Evolutionary conservation across 1,284 basidiomycete genomes (phyloP), one percentile per base, ranked within the genome.

Genomic region (Afroboletus lepidellus): DNA sequence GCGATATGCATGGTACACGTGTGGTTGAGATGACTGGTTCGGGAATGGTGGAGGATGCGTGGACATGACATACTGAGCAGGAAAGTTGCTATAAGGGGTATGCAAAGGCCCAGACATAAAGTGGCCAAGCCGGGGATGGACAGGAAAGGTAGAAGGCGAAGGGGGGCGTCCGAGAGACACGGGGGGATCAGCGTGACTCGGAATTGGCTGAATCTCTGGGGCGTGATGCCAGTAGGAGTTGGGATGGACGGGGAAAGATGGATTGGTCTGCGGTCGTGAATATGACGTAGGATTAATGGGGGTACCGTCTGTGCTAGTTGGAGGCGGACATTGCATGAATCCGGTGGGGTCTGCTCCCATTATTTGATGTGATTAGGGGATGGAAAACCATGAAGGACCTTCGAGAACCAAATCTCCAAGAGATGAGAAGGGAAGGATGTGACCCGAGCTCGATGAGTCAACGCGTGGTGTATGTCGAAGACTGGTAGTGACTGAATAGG

Each of bases 61-160:
- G 57, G 77, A 65, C 64, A 77, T 69, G 60, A 73, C 66, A 70
- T 82, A 81, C 67, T 74, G 77, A 47, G 73, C 72, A 27, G 71
- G 63, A 58, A 75, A 78, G 54, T 64, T 65, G 33, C 65, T 49
- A 37, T 64, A 69, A 34, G 72, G 76, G 48, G 61, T 61, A 57
- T 74, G 73, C n/a, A 59, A 60, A 29, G 65, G 53, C 23, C 62
- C 37, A 4, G 53, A 13, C 18, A 46, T 6, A 49, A 56, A 48
- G 5, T 49, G 63, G 11, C 44, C n/a, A 44, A 50, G 46, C 2
- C 38, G 33, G 1, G 53, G 48, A 39, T 46, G 50, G n/a, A 18
- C 24, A 1, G 41, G 43, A 29, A 56, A 48, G 16, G 51, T 11
- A 23, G 57, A 20, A 20, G 39, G 20, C 8, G 34, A 46, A 18